Conservation (phyloP, 129 eudicot species). For the Saussurea involucrata region DNA sequence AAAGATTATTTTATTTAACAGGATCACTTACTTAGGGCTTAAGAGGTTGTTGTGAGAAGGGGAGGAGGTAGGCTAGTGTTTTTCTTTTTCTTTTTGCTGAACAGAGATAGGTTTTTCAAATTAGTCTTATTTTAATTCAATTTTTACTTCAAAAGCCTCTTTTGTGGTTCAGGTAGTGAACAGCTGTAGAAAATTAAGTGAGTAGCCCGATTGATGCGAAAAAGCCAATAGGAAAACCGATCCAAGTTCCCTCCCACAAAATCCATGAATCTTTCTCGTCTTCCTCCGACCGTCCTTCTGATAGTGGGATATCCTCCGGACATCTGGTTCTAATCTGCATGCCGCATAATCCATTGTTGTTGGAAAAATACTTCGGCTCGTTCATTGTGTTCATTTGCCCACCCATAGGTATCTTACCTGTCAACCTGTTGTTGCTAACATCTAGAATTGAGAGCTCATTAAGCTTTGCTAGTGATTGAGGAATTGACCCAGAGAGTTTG, state of each 20-base stretch:
- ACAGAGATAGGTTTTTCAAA: too few relatives aligned
- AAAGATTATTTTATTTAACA: too few relatives aligned
- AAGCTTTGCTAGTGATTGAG: slow-evolving; percentile 21
- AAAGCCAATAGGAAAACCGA: slow-evolving; percentile 25
- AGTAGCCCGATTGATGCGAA: neutral
- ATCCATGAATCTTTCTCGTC: slow-evolving; percentile 10
- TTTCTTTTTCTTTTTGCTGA: too few relatives aligned
- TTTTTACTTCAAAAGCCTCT: too few relatives aligned
- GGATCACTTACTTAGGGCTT: too few relatives aligned
- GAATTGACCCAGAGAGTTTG: slow-evolving; percentile 24
- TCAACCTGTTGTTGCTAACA: slow-evolving; percentile 32
- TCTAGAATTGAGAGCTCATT: slow-evolving; percentile 19
- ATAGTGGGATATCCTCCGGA: slow-evolving; percentile 2
- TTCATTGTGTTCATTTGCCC: slow-evolving; percentile 35
- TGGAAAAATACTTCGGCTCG: slow-evolving; percentile 16
- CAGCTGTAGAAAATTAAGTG: too few relatives aligned
- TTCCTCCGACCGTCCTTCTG: neutral
- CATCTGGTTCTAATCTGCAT: neutral
- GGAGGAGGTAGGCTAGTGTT: too few relatives aligned
- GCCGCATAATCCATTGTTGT: slow-evolving; percentile 38
- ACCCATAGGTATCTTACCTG: slow-evolving; percentile 23
- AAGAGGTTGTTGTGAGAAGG: too few relatives aligned
- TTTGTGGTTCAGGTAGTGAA: too few relatives aligned
- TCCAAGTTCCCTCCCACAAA: slow-evolving; percentile 17
- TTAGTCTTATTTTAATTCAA: too few relatives aligned